Percentiles rank a stretch among this genome's conserved stretches.
phyloP scores from a whole-genome alignment of 2,329 filamentous ascomycete genomes.

The Fusarium sp. region DNA sequence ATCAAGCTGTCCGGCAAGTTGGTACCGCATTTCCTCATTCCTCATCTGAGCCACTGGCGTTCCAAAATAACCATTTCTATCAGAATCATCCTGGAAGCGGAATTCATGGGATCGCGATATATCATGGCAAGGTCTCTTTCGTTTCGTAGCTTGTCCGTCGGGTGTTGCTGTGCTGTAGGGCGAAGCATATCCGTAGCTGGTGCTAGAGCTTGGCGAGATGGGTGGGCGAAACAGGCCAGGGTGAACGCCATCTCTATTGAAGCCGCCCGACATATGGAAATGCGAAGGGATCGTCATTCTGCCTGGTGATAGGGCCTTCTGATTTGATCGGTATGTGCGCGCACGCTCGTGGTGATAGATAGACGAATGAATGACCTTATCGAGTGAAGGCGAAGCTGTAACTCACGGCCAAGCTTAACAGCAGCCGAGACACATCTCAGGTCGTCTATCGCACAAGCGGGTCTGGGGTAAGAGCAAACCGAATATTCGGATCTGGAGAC shows the following conservation, averaged over 20 bases:
- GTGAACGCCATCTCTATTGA: slow-evolving; percentile 50
- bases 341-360: not conserved
- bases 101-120: slow-evolving; percentile 40
- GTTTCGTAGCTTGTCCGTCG: slow-evolving; percentile 48
- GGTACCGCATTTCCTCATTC: slow-evolving; percentile 49
- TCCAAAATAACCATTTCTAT: slow-evolving; percentile 34
- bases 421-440: slow-evolving; percentile 42
- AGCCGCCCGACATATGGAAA: slow-evolving; percentile 49
- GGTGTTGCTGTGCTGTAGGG: slow-evolving; percentile 29
- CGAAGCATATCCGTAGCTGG: slow-evolving; percentile 48
- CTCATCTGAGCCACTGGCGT: slow-evolving; percentile 27
- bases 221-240: slow-evolving; percentile 59
- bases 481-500: slow-evolving; percentile 10
- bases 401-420: slow-evolving; percentile 29
- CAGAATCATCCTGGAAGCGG: slow-evolving; percentile 27
- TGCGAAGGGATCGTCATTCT: slow-evolving; percentile 42
- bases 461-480: slow-evolving; percentile 19
- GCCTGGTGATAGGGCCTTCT: slow-evolving; percentile 9
- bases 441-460: slow-evolving; percentile 15
- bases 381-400: slow-evolving; percentile 15
- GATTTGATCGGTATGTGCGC: not conserved
- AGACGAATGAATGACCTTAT: slow-evolving; percentile 8
- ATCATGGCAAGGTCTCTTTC: slow-evolving; percentile 54
- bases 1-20: slow-evolving; percentile 62
- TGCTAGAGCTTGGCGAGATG: slow-evolving; percentile 51